Evolutionary conservation across 129 eudicot species (phyloP).

Genomic region (Glebionis coronaria): DNA sequence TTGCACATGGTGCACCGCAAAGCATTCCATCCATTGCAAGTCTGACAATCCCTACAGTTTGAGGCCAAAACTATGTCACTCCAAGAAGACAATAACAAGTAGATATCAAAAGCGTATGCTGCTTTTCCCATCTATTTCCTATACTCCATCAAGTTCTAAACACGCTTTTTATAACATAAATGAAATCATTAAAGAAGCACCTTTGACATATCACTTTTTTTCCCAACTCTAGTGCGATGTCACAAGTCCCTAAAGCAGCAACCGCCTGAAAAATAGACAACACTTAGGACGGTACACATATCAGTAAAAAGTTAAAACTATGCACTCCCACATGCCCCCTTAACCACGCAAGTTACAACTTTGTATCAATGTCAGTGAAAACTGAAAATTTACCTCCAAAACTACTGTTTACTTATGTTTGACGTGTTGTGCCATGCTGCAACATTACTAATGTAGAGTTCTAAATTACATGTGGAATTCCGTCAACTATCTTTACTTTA

Average conservation of each 20-base stretch:
- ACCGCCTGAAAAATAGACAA: conserved; percentile 53
- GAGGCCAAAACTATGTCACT: conserved; percentile 18
- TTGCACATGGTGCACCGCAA: conserved; percentile 88
- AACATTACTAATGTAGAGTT: too few relatives aligned
- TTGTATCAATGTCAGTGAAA: too few relatives aligned
- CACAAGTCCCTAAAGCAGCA: conserved; percentile 83
- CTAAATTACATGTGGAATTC: too few relatives aligned
- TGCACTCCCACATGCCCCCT: background rate
- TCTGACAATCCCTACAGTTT: conserved; percentile 64
- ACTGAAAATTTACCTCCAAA: too few relatives aligned
- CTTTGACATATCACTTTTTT: conserved; percentile 75
- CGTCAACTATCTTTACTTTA: too few relatives aligned
- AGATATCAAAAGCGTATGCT: conserved; percentile 2
- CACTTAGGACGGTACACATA: too few relatives aligned
- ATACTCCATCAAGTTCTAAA: background rate
- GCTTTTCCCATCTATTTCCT: background rate
- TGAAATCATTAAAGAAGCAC: conserved; percentile 29
- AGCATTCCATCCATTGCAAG: conserved; percentile 93
- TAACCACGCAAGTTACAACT: background rate
- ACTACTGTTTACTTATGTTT: too few relatives aligned
- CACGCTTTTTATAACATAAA: too few relatives aligned
- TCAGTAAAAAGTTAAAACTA: too few relatives aligned
- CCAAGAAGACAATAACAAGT: background rate
- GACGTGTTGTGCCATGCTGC: too few relatives aligned
- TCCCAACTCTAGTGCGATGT: conserved; percentile 75